Evolutionary conservation across 768 basidiomycete species (phyloP).

Genomic region (Boletus sp.): DNA sequence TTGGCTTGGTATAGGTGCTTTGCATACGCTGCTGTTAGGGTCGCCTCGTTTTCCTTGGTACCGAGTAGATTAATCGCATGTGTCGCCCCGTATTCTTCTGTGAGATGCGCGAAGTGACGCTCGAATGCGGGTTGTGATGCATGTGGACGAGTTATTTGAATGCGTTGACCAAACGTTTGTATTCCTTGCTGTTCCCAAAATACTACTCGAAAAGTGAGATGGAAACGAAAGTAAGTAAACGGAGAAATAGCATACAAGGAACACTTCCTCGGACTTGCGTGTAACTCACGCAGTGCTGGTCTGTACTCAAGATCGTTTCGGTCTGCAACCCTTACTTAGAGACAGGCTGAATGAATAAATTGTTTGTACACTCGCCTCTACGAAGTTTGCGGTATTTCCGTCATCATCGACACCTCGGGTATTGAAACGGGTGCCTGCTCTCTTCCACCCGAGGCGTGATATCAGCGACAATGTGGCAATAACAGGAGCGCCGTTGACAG

Average conservation of each 20-base stretch:
- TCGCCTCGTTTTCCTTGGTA: conserved; percentile 87
- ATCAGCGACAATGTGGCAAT: conserved; percentile 78
- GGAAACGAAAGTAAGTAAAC: not conserved
- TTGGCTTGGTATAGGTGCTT: conserved; percentile 72
- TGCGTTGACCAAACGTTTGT: conserved; percentile 90
- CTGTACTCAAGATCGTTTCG: conserved; percentile 84
- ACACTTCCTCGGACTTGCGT: conserved; percentile 94
- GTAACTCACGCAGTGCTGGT: conserved; percentile 87
- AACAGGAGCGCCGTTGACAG: conserved; percentile 66
- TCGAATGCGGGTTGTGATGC: conserved; percentile 98
- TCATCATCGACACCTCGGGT: conserved; percentile 95
- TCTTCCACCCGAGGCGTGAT: conserved; percentile 87
- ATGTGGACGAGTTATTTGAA: conserved; percentile 93
- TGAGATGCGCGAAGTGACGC: conserved; percentile 82
- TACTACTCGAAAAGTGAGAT: conserved; percentile 45
- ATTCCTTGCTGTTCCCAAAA: conserved; percentile 99
- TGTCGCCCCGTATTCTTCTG: conserved; percentile 78
- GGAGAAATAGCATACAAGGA: conserved; percentile 59
- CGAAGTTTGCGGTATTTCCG: conserved; percentile 93
- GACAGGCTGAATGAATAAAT: conserved; percentile 1
- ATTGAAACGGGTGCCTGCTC: conserved; percentile 96
- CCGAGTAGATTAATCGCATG: conserved; percentile 93
- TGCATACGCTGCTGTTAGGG: conserved; percentile 76
- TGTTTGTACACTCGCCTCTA: conserved; percentile 59
- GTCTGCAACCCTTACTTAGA: conserved; percentile 50